These are phyloP conservation scores for Triticum monococcum DNA, from an alignment of 176 grass and related monocot genomes.

Conservation along the genomic window DNA sequence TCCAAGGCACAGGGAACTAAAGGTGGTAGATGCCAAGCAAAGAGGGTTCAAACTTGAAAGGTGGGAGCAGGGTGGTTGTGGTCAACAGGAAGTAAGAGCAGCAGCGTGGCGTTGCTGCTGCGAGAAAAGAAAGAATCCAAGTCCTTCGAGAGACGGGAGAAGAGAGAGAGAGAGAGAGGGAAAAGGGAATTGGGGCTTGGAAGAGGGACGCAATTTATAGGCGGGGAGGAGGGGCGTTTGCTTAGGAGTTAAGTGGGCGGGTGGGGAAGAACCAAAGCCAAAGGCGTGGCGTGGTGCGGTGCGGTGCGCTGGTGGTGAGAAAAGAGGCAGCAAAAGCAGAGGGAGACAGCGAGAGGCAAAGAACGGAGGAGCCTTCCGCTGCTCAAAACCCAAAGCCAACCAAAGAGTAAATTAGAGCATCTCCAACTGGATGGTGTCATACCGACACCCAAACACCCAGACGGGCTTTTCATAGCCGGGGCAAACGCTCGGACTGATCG, in stretches of 20 bases:
- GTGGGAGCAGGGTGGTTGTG: background rate
- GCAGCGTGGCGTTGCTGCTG: background rate
- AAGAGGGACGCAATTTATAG: conserved; percentile 61
- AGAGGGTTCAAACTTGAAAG: background rate
- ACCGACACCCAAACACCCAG: too few species aligned
- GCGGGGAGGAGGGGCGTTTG: conserved; percentile 8
- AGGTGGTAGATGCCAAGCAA: background rate
- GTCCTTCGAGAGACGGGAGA: conserved; percentile 37
- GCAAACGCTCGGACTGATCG: too few species aligned
- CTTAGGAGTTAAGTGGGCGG: conserved; percentile 42
- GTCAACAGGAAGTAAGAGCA: conserved; percentile 9
- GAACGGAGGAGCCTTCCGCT: background rate
- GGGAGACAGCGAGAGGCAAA: background rate
- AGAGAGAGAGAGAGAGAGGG: conserved; percentile 26
- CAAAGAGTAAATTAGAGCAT: too few species aligned
- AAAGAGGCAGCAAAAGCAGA: conserved; percentile 17
- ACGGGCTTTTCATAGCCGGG: too few species aligned
- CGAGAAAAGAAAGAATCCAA: background rate
- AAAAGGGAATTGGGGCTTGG: conserved; percentile 83
- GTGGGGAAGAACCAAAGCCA: conserved; percentile 6
- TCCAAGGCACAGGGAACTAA: conserved; percentile 25
- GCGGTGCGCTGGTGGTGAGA: conserved; percentile 23
- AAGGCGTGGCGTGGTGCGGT: background rate
- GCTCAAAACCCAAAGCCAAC: too few species aligned
- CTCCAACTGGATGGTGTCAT: too few species aligned